Evolutionary conservation across 306 rosid species (phyloP).

Genomic region (Casuarina cunninghamiana): DNA sequence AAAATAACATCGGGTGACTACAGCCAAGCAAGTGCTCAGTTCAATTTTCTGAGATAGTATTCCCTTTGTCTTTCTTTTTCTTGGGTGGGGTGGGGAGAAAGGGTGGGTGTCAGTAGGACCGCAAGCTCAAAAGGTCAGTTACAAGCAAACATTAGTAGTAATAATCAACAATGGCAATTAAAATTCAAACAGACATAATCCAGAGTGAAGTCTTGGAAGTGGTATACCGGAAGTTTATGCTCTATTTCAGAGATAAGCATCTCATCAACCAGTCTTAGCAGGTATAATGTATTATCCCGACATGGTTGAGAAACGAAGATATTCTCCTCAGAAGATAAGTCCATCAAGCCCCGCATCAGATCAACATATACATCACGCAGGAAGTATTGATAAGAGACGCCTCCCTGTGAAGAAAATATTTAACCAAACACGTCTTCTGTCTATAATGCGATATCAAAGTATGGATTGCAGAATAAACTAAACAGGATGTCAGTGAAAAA

Average conservation of each 20-base stretch:
- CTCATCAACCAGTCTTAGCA: constrained; percentile 84
- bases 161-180: not conserved
- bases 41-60: not conserved
- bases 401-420: constrained; percentile 53
- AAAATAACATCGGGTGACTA: not conserved
- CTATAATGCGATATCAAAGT: constrained; percentile 3
- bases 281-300: constrained; percentile 86
- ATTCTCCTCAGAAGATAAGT: constrained; percentile 72
- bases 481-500: constrained; percentile 22
- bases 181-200: not conserved
- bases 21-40: constrained; percentile 2
- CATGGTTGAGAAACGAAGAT: constrained; percentile 81
- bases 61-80: not conserved
- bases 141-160: not conserved
- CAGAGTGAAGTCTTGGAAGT: constrained; percentile 22
- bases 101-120: too few species aligned
- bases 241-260: constrained; percentile 82
- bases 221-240: constrained; percentile 77
- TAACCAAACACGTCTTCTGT: constrained; percentile 26
- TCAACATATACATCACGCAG: constrained; percentile 86
- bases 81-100: not conserved
- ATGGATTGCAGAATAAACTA: constrained; percentile 18
- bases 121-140: not conserved
- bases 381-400: constrained; percentile 45
- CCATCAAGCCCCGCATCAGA: constrained; percentile 66